Percentiles rank a stretch among this genome's conserved stretches.
Conservation (phyloP, 345 rosid species). For the Nasturtium officinale region DNA sequence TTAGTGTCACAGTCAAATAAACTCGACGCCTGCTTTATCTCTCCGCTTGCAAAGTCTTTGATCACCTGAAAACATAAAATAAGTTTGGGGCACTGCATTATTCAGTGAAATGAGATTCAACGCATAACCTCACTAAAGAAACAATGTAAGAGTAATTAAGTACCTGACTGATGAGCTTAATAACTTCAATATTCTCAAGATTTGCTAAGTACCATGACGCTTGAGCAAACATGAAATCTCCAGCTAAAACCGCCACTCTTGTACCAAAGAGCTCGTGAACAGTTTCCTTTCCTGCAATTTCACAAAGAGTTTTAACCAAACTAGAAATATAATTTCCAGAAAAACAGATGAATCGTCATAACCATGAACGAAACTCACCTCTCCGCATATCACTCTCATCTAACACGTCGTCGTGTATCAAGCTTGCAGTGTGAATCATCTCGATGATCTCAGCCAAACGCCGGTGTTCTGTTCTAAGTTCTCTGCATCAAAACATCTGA, state of each 20-base stretch:
- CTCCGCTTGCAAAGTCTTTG: conserved; percentile 91
- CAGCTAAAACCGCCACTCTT: conserved; percentile 81
- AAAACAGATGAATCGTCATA: background rate
- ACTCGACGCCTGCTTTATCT: conserved; percentile 88
- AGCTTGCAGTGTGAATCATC: conserved; percentile 98
- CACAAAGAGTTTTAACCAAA: background rate
- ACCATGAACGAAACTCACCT: conserved; percentile 50
- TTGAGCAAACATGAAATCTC: conserved; percentile 93
- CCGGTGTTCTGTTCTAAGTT: conserved; percentile 73
- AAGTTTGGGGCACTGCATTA: too few species aligned
- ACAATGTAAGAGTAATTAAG: background rate
- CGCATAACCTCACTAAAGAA: background rate
- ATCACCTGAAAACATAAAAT: conserved; percentile 54
- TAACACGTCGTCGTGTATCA: conserved; percentile 91
- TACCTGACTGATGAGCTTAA: conserved; percentile 92
- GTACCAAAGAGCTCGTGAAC: conserved; percentile 75
- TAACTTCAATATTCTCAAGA: conserved; percentile 81
- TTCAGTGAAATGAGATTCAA: background rate
- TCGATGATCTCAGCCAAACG: conserved; percentile 93
- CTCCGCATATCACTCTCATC: conserved; percentile 94
- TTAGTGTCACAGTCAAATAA: conserved; percentile 68
- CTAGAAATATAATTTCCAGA: background rate
- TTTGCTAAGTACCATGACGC: conserved; percentile 91
- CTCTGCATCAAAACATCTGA: conserved; percentile 51
- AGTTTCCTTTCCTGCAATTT: conserved; percentile 61